A percentile compares a stretch with the other conserved stretches of the same genome.
phyloP scores from a whole-genome alignment of 345 rosid species.

The Hirschfeldia incana region DNA sequence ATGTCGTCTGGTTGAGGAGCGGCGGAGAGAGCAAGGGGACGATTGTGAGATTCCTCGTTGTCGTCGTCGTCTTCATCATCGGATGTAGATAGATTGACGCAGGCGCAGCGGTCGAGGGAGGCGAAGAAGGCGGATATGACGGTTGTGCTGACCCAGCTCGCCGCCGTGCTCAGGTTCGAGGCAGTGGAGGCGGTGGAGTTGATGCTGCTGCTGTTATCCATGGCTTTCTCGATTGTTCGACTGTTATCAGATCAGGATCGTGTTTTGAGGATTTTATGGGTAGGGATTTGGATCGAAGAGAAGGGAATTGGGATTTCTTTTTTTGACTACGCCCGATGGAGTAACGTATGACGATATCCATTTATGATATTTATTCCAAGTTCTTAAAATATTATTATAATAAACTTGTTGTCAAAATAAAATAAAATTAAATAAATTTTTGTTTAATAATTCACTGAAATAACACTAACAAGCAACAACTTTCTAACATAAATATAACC shows the following conservation, averaged over 20 bases:
- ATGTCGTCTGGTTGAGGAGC: constrained; percentile 37
- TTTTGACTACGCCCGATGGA: too few relatives aligned
- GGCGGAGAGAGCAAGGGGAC: constrained; percentile 53
- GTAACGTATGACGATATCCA: too few relatives aligned
- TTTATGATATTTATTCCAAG: too few relatives aligned
- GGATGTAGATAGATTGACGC: constrained; percentile 71
- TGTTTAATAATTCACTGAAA: too few relatives aligned
- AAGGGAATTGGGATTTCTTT: neutral
- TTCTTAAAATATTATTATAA: too few relatives aligned
- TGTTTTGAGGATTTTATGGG: neutral
- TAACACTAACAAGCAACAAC: too few relatives aligned
- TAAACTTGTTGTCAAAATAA: too few relatives aligned
- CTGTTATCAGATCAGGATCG: neutral
- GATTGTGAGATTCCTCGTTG: constrained; percentile 47
- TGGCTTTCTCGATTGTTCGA: constrained; percentile 10
- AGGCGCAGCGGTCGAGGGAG: constrained; percentile 48
- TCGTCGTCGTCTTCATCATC: constrained; percentile 56
- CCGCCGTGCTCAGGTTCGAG: constrained; percentile 46
- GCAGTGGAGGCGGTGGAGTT: constrained; percentile 33
- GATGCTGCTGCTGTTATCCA: constrained; percentile 41
- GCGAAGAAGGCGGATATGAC: constrained; percentile 69
- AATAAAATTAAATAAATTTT: too few relatives aligned
- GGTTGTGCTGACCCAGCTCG: constrained; percentile 69
- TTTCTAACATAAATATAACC: too few relatives aligned
- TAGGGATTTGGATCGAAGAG: constrained; percentile 1